Base-by-base conservation (phyloP, 805 yeast species). In the Maudiozyma serrabonitensis region DNA sequence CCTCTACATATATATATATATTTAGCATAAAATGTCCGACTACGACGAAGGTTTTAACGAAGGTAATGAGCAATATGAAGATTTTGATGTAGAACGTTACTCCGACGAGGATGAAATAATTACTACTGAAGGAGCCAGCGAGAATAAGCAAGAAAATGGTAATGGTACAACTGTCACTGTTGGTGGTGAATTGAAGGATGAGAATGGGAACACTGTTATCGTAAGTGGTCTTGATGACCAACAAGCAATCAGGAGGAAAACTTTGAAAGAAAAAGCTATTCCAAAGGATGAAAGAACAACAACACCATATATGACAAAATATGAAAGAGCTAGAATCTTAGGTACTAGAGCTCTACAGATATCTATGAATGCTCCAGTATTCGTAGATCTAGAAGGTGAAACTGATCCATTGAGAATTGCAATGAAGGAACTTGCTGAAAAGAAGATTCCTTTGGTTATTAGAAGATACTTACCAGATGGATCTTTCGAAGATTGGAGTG, bases 321-420 rank as follows among this genome's bases (percentile, higher is more conserved):
- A 93, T 68, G 99, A 93, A 74, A 80, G 97, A 60, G 99, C 99
- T 7, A 81, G 99, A 72, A 88, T 93, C 53, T 77, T 93, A 61
- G 99, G 99, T 26, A 93, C 99, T 11, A 79, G 99, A 61, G 99
- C 99, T 1, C 73, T 93, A 56, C 99, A 93, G 69, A 91, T 93
- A 60, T 88, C 97, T 26, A 86, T 93, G 87, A 93, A 93, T 65
- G 99, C 99, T 1, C 99, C 99, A 2, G 98, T 93, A 2, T 78
- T 93, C 64, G 99, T 93, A 41, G 99, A 95, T 63, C 80, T 93
- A 51, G 99, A 93, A 71, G 99, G 99, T 63, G 99, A 95, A 69
- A 95, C 99, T 2, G 99, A 93, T 67, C 99, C 99, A 13, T 74
- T 93, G 64, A 96, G 90, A 69, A 93, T 93, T 54, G 97, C 99